Conservation (phyloP, 768 basidiomycete species). For the Leccinum variicolor region DNA sequence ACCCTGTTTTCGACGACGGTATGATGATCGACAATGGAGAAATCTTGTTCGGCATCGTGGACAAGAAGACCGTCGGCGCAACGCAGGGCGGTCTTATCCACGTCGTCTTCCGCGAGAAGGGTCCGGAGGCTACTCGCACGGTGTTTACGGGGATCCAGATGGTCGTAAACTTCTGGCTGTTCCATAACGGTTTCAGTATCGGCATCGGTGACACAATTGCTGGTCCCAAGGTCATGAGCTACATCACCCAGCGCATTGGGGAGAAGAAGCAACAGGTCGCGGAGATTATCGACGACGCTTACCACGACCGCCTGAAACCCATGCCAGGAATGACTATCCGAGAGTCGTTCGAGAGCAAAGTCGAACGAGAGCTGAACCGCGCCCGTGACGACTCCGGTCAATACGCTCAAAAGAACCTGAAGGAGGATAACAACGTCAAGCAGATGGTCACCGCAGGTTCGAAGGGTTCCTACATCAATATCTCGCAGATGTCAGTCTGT, state of each 20-base stretch:
- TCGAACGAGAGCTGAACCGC: conserved; percentile 87
- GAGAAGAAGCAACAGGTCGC: conserved; percentile 79
- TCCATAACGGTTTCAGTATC: conserved; percentile 98
- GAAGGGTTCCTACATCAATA: conserved; percentile 99
- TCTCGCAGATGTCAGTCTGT: conserved; percentile 99
- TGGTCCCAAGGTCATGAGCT: conserved; percentile 81
- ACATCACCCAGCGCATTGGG: conserved; percentile 79
- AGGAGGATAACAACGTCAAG: conserved; percentile 99
- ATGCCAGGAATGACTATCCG: conserved; percentile 98
- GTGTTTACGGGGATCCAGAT: conserved; percentile 93
- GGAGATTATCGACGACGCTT: conserved; percentile 76
- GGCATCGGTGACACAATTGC: conserved; percentile 99
- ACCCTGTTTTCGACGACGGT: conserved; percentile 88
- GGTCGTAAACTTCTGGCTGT: conserved; percentile 97
- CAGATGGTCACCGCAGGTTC: conserved; percentile 99
- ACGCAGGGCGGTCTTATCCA: conserved; percentile 93
- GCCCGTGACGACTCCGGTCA: conserved; percentile 96
- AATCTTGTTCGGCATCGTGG: conserved; percentile 90
- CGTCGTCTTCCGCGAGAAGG: conserved; percentile 96
- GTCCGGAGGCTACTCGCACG: conserved; percentile 83
- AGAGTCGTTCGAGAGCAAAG: conserved; percentile 93
- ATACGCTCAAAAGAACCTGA: conserved; percentile 94
- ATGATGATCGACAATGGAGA: conserved; percentile 97
- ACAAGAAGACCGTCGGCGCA: conserved; percentile 99
- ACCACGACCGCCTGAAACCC: conserved; percentile 83